Percentiles rank a stretch among this genome's conserved stretches.
These are phyloP conservation scores for Leccinum sublutescens DNA, from an alignment of 768 basidiomycete species.

Conservation along the genomic window DNA sequence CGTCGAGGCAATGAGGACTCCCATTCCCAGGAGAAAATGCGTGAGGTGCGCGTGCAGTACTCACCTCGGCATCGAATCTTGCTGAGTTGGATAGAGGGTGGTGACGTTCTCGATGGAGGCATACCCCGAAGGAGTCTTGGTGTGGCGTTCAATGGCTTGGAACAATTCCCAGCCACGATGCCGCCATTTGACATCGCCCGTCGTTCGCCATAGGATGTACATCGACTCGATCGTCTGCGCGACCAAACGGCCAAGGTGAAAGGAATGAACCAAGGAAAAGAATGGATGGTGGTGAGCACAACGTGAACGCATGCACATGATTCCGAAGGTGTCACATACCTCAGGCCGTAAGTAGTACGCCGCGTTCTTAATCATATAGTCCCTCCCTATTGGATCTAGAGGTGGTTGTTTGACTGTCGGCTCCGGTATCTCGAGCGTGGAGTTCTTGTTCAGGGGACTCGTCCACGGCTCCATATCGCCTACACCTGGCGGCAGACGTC, in stretches of 20 bases:
- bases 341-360: slow-evolving; percentile 68
- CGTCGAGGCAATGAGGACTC: neutral
- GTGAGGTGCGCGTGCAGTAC: slow-evolving; percentile 12
- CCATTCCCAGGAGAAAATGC: neutral
- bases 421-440: neutral
- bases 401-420: neutral
- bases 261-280: neutral
- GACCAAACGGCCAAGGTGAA: neutral
- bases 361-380: slow-evolving; percentile 48
- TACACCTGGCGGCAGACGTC: slow-evolving; percentile 51
- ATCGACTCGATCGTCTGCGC: slow-evolving; percentile 69
- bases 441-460: slow-evolving; percentile 2
- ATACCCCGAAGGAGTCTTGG: slow-evolving; percentile 61
- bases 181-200: slow-evolving; percentile 67
- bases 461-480: slow-evolving; percentile 32
- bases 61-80: slow-evolving; percentile 72
- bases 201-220: slow-evolving; percentile 68
- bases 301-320: neutral
- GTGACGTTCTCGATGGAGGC: slow-evolving; percentile 52
- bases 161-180: slow-evolving; percentile 70
- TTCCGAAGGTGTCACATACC: slow-evolving; percentile 38
- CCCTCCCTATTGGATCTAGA: slow-evolving; percentile 34
- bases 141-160: slow-evolving; percentile 56
- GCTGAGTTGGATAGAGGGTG: slow-evolving; percentile 31
- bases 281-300: neutral